These are phyloP conservation scores for Fraxinus baroniana DNA, from an alignment of 305 asterid genomes.

Conservation along the genomic window DNA sequence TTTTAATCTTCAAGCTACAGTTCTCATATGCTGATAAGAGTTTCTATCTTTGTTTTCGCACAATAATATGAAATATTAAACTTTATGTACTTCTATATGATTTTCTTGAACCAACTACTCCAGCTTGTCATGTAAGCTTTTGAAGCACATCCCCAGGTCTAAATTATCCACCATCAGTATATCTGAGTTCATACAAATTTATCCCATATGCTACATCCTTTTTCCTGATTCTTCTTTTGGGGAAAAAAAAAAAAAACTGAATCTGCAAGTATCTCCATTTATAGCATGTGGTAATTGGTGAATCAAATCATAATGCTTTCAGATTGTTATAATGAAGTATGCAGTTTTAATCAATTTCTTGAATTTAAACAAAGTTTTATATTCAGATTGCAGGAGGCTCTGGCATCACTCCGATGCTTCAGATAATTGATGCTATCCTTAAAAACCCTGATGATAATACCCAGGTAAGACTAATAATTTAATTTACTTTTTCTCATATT, in stretches of 20 bases:
- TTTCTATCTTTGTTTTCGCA: background rate
- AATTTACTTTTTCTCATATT: slow-evolving; percentile 3
- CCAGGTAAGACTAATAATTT: slow-evolving; percentile 44
- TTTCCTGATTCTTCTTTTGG: background rate
- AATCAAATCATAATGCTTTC: slow-evolving; percentile 13
- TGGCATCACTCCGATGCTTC: slow-evolving; percentile 99
- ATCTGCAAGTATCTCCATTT: background rate
- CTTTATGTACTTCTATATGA: background rate
- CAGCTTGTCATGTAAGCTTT: background rate
- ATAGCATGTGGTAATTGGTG: background rate
- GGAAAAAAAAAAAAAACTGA: background rate
- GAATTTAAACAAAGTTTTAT: slow-evolving; percentile 11
- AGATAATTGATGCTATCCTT: slow-evolving; percentile 80
- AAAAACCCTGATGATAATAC: slow-evolving; percentile 90
- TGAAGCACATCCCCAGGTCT: background rate
- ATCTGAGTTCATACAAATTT: background rate
- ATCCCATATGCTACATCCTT: background rate
- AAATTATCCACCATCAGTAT: background rate
- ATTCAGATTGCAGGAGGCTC: slow-evolving; percentile 88
- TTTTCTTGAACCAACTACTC: background rate
- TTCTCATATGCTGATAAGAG: background rate
- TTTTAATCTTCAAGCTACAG: background rate
- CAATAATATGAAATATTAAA: background rate
- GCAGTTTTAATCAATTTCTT: slow-evolving; percentile 8
- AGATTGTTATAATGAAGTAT: background rate